Conservation (phyloP, 257 asterid genomes). For the Lantana camara region DNA sequence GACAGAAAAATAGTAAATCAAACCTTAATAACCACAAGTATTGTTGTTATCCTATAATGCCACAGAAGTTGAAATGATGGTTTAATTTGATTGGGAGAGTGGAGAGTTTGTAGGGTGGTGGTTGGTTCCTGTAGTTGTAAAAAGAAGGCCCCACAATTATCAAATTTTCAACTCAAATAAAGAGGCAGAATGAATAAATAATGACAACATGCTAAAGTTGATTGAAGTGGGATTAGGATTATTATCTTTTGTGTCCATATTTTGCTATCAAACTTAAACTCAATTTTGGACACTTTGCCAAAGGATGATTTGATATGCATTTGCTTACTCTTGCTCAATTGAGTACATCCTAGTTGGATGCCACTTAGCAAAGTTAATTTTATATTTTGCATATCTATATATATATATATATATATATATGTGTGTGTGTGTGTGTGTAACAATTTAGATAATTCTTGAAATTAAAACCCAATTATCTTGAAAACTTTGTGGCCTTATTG, state of each 20-base stretch:
- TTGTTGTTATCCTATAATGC: slow-evolving; percentile 29
- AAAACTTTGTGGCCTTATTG: background rate
- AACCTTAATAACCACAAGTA: slow-evolving; percentile 23
- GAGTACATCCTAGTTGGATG: slow-evolving; percentile 24
- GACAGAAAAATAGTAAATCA: slow-evolving; percentile 22
- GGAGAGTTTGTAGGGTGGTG: background rate
- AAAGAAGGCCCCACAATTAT: background rate
- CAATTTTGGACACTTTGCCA: slow-evolving; percentile 18
- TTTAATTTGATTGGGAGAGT: slow-evolving; percentile 10
- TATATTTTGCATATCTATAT: too few species aligned
- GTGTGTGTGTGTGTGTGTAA: too few species aligned
- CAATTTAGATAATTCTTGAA: too few species aligned
- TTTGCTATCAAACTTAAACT: slow-evolving; percentile 15
- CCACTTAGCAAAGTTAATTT: slow-evolving; percentile 16
- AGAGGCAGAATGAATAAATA: background rate
- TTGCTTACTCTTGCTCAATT: slow-evolving; percentile 20
- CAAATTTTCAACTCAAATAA: slow-evolving; percentile 8
- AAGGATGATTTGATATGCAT: slow-evolving; percentile 22
- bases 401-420: too few species aligned
- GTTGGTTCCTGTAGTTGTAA: background rate
- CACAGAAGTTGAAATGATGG: slow-evolving; percentile 25
- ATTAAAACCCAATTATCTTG: background rate
- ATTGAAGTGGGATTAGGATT: slow-evolving; percentile 12
- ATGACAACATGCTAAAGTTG: background rate
- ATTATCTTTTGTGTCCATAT: slow-evolving; percentile 15